These are phyloP conservation scores for Gossypium turneri DNA, from an alignment of 345 rosid species.

Conservation along the genomic window DNA sequence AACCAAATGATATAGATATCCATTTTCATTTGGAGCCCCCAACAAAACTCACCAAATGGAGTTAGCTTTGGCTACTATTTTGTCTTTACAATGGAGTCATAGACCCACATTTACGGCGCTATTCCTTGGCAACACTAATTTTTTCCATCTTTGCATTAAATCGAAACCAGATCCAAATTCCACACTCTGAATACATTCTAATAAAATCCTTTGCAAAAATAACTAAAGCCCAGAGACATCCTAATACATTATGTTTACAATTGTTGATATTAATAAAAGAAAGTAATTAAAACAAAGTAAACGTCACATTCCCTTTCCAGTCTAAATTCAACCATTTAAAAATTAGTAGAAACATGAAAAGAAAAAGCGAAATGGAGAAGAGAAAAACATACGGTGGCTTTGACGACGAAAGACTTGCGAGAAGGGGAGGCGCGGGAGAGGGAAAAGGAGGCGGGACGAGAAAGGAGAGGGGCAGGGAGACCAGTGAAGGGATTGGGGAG, in stretches of 20 bases:
- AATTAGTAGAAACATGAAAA: background rate
- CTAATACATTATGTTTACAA: background rate
- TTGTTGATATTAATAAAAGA: background rate
- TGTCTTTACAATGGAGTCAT: too few species aligned
- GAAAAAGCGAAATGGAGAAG: background rate
- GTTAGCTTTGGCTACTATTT: too few species aligned
- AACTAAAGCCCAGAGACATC: background rate
- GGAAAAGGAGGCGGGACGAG: slow-evolving; percentile 41
- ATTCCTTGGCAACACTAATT: background rate
- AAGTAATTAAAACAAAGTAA: background rate
- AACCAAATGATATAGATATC: too few species aligned
- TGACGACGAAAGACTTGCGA: slow-evolving; percentile 55
- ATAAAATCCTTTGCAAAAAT: background rate
- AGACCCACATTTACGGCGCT: too few species aligned
- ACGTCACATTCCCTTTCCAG: background rate
- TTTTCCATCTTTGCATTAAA: background rate
- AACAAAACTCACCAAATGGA: too few species aligned
- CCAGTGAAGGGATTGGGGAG: slow-evolving; percentile 41
- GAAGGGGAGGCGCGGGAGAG: slow-evolving; percentile 34
- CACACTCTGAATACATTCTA: background rate
- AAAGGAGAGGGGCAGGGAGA: slow-evolving; percentile 37
- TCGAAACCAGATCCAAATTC: background rate
- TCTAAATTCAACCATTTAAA: background rate
- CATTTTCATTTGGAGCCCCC: too few species aligned
- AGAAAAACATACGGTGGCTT: slow-evolving; percentile 47